A percentile compares a stretch with the other conserved stretches of the same genome.
These are phyloP conservation scores for Cladorrhinum sp. DNA, from an alignment of 2,329 filamentous ascomycete genomes.

Conservation along the genomic window DNA sequence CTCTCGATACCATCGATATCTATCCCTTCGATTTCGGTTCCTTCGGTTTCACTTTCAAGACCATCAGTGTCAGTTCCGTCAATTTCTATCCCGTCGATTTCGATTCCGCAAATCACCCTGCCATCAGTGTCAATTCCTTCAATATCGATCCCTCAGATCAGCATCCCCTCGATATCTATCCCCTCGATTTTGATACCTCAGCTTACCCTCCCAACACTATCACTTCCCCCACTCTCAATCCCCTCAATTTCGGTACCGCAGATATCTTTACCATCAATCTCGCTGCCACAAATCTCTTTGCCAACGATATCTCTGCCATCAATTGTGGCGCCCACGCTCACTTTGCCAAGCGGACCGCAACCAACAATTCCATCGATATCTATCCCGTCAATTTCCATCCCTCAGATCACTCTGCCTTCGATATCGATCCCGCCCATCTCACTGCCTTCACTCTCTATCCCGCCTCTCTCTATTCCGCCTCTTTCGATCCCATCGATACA, in stretches of 20 bases:
- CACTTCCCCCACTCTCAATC: not conserved
- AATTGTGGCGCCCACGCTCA: not conserved
- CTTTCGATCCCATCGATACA: not conserved
- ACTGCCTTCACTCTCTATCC: not conserved
- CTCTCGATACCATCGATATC: not conserved
- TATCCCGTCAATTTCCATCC: not conserved
- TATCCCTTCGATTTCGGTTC: not conserved
- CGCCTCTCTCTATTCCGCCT: too few relatives aligned
- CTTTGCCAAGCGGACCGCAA: not conserved
- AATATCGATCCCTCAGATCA: not conserved
- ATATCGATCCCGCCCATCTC: conserved; percentile 3
- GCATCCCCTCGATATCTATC: not conserved
- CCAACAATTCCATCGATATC: not conserved
- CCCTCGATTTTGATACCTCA: not conserved
- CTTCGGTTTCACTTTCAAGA: too few relatives aligned
- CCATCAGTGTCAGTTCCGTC: not conserved
- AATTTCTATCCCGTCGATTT: not conserved
- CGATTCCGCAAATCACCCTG: not conserved
- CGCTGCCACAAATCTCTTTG: not conserved
- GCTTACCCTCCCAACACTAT: not conserved
- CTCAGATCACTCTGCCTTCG: not conserved
- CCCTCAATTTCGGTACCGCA: not conserved
- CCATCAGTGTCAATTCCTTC: conserved; percentile 2
- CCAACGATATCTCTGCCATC: not conserved
- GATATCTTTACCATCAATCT: not conserved